Base-by-base conservation (phyloP, 257 asterid species). In the Mentha longifolia region DNA sequence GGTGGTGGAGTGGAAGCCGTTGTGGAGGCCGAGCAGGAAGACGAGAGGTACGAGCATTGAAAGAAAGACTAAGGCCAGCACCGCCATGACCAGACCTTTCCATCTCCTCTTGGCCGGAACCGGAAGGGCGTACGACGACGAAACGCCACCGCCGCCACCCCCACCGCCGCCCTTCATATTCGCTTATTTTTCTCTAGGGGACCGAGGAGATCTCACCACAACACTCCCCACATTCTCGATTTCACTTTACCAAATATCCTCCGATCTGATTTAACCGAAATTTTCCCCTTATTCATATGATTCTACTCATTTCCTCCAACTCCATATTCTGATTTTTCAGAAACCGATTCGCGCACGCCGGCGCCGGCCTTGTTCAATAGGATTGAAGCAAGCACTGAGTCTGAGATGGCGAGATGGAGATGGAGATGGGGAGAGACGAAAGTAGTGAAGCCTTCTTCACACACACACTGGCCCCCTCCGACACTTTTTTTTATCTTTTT, bases 11-110 rank as follows among this genome's bases (percentile, higher is more conserved):
- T 86, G 95, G 80, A 91, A 82, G 37, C 92, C 83, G 73, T 54
- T 83, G 81, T 89, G 96, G 73, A 89, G 89, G 64, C 99, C 96
- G 64, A 94, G 89, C 79, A 91, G 77, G 78, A 94, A 89, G 75
- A 88, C 83, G 16, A 94, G 88, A 15, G 97, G 97, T 7, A 91
- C 98, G 63, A 94, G 96, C 97, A 94, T 88, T 63, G 99, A 94
- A n/a, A 91, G 89, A 11, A 89, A 78, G 14, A 89, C 99, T 58
- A 94, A 88, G 65, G 88, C 91, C 33, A 91, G 78, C 46, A 94
- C 98, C 69, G 90, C 91, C 45, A 89, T 78, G 70, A 85, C 88
- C 68, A 88, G 82, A 65, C 95, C 85, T 82, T 82, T 91, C 97
- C 99, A 91, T 77, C 97, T 79, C 74, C 89, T 84, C 90, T 94